Evolutionary conservation across 2,329 filamentous ascomycete species (phyloP).

Genomic region (Colletotrichum sp.): DNA sequence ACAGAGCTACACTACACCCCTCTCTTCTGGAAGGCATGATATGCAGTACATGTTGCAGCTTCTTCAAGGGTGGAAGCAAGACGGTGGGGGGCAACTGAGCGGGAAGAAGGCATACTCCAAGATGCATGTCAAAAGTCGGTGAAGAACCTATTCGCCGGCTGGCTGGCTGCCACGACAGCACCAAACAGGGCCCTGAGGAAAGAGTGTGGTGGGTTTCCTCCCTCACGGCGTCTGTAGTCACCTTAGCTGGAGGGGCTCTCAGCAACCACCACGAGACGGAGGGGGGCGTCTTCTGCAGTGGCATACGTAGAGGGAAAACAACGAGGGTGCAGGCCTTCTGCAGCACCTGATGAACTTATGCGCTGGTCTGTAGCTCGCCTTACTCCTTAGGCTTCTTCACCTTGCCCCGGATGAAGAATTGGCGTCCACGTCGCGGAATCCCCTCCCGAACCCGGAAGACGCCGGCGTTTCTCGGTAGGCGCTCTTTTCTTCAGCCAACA

Average conservation of each 20-base stretch:
- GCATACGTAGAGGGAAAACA: neutral
- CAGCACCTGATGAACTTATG: neutral
- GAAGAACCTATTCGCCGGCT: constrained; percentile 11
- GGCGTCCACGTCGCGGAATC: neutral
- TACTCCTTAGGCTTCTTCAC: neutral
- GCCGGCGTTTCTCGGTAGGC: neutral
- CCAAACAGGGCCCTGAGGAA: neutral
- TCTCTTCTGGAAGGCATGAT: neutral
- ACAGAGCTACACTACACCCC: neutral
- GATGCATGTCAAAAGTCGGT: constrained; percentile 19
- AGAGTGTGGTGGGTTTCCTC: neutral
- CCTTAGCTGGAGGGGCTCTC: neutral
- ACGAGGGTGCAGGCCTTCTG: neutral
- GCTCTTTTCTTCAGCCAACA: neutral
- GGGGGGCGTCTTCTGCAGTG: neutral
- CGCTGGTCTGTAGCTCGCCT: neutral
- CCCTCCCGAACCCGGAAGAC: neutral
- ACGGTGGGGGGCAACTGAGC: neutral
- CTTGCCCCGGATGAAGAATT: neutral
- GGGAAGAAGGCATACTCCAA: neutral
- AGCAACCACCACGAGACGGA: neutral
- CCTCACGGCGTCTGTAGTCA: neutral
- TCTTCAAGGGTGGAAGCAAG: neutral
- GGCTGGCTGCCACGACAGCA: constrained; percentile 15
- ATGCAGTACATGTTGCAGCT: neutral